Conservation (phyloP, 163 green algal species). For the Scenedesmus sp. region DNA sequence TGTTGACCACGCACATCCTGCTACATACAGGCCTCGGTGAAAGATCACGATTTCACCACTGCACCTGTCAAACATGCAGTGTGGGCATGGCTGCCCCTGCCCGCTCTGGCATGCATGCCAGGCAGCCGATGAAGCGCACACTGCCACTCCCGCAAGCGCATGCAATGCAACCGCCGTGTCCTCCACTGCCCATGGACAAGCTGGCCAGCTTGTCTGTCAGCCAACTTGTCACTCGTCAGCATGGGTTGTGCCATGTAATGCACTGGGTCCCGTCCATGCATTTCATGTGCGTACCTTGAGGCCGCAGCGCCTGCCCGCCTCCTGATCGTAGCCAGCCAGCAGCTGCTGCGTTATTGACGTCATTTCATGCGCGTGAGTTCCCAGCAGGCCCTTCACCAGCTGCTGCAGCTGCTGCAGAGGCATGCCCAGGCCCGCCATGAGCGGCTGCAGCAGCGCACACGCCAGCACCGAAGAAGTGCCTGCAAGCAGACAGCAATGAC, state of each 20-base stretch:
- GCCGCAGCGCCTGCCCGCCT: conserved; percentile 46
- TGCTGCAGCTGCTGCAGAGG: conserved; percentile 43
- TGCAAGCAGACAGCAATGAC: neutral
- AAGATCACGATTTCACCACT: no score
- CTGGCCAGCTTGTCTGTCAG: no score
- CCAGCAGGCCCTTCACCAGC: conserved; percentile 68
- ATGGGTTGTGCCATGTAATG: no score
- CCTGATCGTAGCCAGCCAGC: conserved; percentile 65
- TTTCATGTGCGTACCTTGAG: neutral
- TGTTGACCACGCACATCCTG: no score
- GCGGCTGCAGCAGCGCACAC: conserved; percentile 58
- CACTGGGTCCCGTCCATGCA: no score
- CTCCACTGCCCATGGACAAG: no score
- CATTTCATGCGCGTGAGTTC: conserved; percentile 84
- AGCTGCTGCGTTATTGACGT: conserved; percentile 70
- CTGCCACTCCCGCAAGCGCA: no score
- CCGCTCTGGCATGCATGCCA: neutral
- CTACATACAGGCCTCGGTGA: no score
- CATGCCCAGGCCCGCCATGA: conserved; percentile 41
- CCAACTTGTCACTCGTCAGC: neutral
- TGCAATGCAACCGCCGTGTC: no score
- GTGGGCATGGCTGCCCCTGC: no score
- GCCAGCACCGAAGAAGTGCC: conserved; percentile 75
- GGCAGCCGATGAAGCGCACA: neutral
- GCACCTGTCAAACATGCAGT: no score